Conservation (phyloP, 202 grass and related monocot species). For the Schoenoplectus tabernaemontani region DNA sequence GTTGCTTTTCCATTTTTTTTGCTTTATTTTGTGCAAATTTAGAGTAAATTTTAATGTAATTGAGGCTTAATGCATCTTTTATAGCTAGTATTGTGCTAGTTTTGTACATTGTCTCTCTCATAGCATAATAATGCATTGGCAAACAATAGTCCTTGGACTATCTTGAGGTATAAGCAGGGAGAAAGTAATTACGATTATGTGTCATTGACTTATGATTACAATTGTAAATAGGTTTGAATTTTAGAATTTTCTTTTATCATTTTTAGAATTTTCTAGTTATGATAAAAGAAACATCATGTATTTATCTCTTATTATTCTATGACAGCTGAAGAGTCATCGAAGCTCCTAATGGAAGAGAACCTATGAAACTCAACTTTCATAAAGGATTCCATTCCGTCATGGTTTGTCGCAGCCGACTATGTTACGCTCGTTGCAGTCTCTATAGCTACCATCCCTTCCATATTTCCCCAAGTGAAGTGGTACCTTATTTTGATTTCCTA, state of each 20-base stretch:
- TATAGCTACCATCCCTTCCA: constrained; percentile 57
- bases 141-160: background rate
- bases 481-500: constrained; percentile 73
- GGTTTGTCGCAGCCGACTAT: constrained; percentile 69
- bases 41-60: background rate
- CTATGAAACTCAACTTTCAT: constrained; percentile 51
- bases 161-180: background rate
- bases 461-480: constrained; percentile 95
- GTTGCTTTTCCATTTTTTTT: background rate
- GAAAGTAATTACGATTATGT: background rate
- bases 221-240: background rate
- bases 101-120: background rate
- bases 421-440: constrained; percentile 72
- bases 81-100: background rate
- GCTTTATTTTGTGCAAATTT: background rate
- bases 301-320: background rate
- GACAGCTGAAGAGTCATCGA: constrained; percentile 46
- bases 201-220: background rate
- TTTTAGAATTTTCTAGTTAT: background rate
- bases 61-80: background rate
- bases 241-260: too few species aligned
- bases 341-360: constrained; percentile 48
- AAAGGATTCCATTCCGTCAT: constrained; percentile 75
- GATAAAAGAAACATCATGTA: constrained; percentile 24
- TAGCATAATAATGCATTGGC: background rate